phyloP scores from a whole-genome alignment of 2,329 filamentous ascomycete genomes.

The Aciculosporium take region DNA sequence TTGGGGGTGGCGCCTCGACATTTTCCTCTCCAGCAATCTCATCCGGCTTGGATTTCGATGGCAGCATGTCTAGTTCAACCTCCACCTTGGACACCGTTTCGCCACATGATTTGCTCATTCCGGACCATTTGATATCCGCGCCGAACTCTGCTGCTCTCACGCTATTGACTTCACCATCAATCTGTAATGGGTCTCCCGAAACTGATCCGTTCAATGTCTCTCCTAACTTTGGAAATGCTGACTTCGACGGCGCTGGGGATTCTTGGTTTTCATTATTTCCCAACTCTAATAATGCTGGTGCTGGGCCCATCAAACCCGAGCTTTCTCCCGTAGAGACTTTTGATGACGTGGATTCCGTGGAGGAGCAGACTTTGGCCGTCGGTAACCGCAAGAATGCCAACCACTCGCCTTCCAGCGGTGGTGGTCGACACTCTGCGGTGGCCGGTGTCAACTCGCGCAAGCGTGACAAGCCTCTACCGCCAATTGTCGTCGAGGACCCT shows the following conservation, averaged over 20 bases:
- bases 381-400: constrained; percentile 33
- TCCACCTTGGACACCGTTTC: constrained; percentile 60
- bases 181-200: constrained; percentile 62
- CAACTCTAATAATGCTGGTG: constrained; percentile 16
- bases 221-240: constrained; percentile 53
- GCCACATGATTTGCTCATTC: constrained; percentile 64
- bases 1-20: constrained; percentile 36
- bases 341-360: constrained; percentile 34
- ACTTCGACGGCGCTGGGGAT: constrained; percentile 37
- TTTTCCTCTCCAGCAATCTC: constrained; percentile 40
- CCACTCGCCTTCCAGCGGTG: constrained; percentile 26
- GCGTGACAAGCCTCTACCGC: constrained; percentile 67
- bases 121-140: constrained; percentile 56
- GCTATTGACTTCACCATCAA: constrained; percentile 72
- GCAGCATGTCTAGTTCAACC: constrained; percentile 32
- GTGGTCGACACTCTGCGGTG: constrained; percentile 49
- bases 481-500: constrained; percentile 62
- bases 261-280: constrained; percentile 66
- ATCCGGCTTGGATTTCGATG: constrained; percentile 35
- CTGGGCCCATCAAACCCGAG: constrained; percentile 18
- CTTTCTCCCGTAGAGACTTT: constrained; percentile 29
- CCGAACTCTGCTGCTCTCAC: constrained; percentile 74
- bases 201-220: constrained; percentile 65
- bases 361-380: constrained; percentile 22
- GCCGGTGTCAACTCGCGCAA: constrained; percentile 60